These are phyloP conservation scores for Aureobasidium pullulans DNA, from an alignment of 2,329 filamentous ascomycete genomes.

Conservation along the genomic window DNA sequence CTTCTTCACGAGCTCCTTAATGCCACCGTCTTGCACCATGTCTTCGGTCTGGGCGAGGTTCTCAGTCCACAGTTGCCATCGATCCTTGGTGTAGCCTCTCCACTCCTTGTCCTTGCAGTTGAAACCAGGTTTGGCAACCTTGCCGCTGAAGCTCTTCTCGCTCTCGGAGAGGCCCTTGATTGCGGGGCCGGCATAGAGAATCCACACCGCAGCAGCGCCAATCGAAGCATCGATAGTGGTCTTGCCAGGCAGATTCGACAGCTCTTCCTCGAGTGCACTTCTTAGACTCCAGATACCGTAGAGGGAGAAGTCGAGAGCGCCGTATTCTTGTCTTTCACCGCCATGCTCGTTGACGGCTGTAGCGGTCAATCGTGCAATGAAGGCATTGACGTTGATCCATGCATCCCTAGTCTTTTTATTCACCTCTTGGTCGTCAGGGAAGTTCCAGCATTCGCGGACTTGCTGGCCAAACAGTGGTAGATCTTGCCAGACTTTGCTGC, in stretches of 20 bases:
- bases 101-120: background rate
- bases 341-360: background rate
- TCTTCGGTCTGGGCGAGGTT: background rate
- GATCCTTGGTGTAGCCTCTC: background rate
- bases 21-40: background rate
- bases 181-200: background rate
- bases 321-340: background rate
- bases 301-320: background rate
- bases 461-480: slow-evolving; percentile 1
- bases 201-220: slow-evolving; percentile 5
- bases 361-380: slow-evolving; percentile 4
- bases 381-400: slow-evolving; percentile 8
- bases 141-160: background rate
- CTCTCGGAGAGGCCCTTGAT: background rate
- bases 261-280: slow-evolving; percentile 2
- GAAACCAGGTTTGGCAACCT: background rate
- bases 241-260: background rate
- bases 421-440: background rate
- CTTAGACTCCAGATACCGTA: slow-evolving; percentile 5
- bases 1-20: background rate
- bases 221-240: background rate
- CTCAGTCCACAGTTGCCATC: background rate
- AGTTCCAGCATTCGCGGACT: slow-evolving; percentile 8
- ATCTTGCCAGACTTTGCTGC: background rate
- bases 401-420: background rate